These are phyloP conservation scores for Annulohypoxylon moriforme DNA, from an alignment of 495 filamentous ascomycete genomes.

Conservation along the genomic window DNA sequence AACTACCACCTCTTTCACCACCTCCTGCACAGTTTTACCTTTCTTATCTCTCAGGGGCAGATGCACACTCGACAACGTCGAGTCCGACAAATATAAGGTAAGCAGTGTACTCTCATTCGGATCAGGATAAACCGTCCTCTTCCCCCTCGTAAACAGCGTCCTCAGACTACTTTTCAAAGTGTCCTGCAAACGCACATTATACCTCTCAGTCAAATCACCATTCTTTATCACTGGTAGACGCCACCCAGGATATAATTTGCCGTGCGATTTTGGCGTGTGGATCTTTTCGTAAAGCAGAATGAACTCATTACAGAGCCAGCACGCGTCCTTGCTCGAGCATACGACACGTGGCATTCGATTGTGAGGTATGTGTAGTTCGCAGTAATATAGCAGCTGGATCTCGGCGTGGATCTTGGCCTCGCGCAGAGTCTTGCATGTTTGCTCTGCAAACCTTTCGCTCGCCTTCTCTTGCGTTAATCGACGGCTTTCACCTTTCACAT, in stretches of 20 bases:
- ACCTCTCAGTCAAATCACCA: constrained; percentile 34
- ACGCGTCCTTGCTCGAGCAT: constrained; percentile 62
- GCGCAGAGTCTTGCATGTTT: constrained; percentile 33
- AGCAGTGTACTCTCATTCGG: constrained; percentile 44
- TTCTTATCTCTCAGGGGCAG: neutral
- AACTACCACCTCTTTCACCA: neutral
- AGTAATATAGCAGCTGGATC: constrained; percentile 60
- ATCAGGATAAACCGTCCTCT: constrained; percentile 7
- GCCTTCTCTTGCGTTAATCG: neutral
- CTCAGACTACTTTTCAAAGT: constrained; percentile 24
- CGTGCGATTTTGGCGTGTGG: constrained; percentile 55
- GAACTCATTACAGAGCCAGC: constrained; percentile 62
- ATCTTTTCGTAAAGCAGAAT: constrained; percentile 55
- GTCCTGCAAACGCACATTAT: constrained; percentile 20
- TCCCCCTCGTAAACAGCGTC: constrained; percentile 2
- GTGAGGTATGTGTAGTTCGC: constrained; percentile 43
- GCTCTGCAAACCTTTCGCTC: constrained; percentile 28
- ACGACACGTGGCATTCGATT: constrained; percentile 56
- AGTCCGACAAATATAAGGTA: constrained; percentile 29
- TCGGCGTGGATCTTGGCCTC: constrained; percentile 62
- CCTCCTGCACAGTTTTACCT: neutral
- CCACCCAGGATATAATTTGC: constrained; percentile 56
- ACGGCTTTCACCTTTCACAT: neutral
- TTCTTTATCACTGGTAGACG: constrained; percentile 38
- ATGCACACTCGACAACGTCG: constrained; percentile 12